phyloP scores from a whole-genome alignment of 768 basidiomycete genomes.

The Boletellus ananas region DNA sequence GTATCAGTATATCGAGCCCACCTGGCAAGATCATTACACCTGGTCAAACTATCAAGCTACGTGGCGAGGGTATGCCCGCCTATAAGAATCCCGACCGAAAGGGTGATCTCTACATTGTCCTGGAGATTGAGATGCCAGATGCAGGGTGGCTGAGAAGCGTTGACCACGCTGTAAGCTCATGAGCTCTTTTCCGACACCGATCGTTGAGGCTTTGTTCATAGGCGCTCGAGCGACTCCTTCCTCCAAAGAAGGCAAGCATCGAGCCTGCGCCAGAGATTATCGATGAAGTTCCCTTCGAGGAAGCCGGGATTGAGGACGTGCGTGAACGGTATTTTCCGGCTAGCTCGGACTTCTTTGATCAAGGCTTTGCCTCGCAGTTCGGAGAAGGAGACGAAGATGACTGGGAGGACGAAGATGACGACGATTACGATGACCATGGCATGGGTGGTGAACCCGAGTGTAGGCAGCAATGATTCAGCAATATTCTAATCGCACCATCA shows the following conservation, averaged over 20 bases:
- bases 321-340: conserved; percentile 75
- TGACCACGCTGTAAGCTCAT: conserved; percentile 50
- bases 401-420: conserved; percentile 70
- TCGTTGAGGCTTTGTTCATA: conserved; percentile 28
- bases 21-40: conserved; percentile 72
- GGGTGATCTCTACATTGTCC: conserved; percentile 79
- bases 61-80: conserved; percentile 88
- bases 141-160: conserved; percentile 69
- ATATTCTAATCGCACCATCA: conserved; percentile 7
- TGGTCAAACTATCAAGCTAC: conserved; percentile 68
- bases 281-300: conserved; percentile 68
- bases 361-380: conserved; percentile 64
- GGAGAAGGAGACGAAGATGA: conserved; percentile 67
- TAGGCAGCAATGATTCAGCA: conserved; percentile 49
- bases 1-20: conserved; percentile 75
- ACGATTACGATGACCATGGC: conserved; percentile 43
- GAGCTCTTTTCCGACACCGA: background rate
- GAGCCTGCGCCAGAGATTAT: conserved; percentile 70
- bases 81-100: conserved; percentile 60
- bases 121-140: conserved; percentile 87
- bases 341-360: conserved; percentile 74
- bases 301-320: conserved; percentile 78
- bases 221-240: conserved; percentile 64
- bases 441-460: conserved; percentile 53
- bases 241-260: conserved; percentile 72